Evolutionary conservation across 1,284 basidiomycete species (phyloP), one percentile per base, ranked within the genome.

Genomic region (Cryptococcus wingfieldii): DNA sequence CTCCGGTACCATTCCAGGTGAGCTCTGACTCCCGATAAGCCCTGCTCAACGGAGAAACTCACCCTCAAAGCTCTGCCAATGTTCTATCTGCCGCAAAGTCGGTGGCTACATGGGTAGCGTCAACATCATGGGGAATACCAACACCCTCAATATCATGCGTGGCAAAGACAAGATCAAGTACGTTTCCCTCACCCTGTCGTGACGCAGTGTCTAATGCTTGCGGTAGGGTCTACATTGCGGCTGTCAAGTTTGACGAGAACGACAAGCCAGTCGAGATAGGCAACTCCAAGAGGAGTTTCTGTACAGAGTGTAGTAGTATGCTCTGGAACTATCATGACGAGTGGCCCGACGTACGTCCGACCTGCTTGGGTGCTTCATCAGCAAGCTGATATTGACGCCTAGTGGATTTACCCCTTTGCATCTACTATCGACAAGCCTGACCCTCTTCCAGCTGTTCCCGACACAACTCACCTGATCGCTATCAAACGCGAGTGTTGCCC

Each of bases 341-440:
- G 59, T 77, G 64, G 62, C 65, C 69, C 9, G 28, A 76, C 25
- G 74, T 74, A 54, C 58, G 69, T 66, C 14, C 25, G 27, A 13
- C 12, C 6, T 41, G 9, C 39, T 39, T 12, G 18, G 38, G 12
- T 37, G 48, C 16, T 5, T n/a, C 25, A n/a, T 44, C 8, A 46
- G 25, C 38, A 38, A 51, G 5, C 51, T 18, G 19, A 44, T 7
- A n/a, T 38, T 1, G 31, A 37, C 12, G 19, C 37, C 48, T 53
- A 76, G 70, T 77, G 76, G 76, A 73, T 77, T 56, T 76, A 77
- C 62, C 76, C 76, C 4, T 76, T 70, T 55, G 75, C 76, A 0
- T 68, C 72, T 1, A 62, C 57, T 41, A 74, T 77, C 54, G 76
- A 77, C 58, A 56, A 55, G 45, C 71, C 71, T 8, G 60, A 67